Conservation (phyloP, 371 early-diverging fungal genomes). For the Rhizopus microsporus region DNA sequence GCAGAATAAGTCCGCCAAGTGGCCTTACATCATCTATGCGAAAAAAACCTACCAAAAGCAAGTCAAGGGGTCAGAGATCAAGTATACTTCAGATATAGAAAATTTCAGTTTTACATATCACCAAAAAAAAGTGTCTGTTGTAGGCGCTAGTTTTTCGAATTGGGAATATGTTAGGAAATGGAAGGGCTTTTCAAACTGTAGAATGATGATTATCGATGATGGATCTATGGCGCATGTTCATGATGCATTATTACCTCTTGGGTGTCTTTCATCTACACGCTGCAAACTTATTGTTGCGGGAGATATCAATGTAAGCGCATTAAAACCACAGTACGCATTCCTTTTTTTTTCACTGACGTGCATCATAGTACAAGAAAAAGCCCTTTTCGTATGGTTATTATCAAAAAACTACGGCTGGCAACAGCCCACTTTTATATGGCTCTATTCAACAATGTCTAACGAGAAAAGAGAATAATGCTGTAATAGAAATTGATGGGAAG, state of each 20-base stretch:
- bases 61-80: no score
- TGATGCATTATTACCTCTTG: constrained; percentile 52
- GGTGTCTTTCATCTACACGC: constrained; percentile 35
- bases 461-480: constrained; percentile 43
- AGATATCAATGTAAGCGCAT: constrained; percentile 47
- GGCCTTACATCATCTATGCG: constrained; percentile 1
- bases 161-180: constrained; percentile 42
- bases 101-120: no score
- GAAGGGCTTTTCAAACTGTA: constrained; percentile 32
- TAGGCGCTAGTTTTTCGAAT: constrained; percentile 61
- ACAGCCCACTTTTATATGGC: constrained; percentile 49
- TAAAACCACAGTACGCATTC: no score
- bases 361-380: no score
- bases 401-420: constrained; percentile 8
- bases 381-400: constrained; percentile 40
- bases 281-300: constrained; percentile 60
- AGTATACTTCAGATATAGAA: no score
- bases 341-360: no score
- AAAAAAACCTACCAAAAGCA: no score
- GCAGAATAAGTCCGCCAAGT: no score
- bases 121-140: constrained; percentile 16
- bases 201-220: constrained; percentile 61
- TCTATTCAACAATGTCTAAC: constrained; percentile 61
- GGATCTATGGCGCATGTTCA: constrained; percentile 44
- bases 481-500: constrained; percentile 14